These are phyloP conservation scores for Diatrype stigma DNA, from an alignment of 2,329 filamentous ascomycete genomes.

Conservation along the genomic window DNA sequence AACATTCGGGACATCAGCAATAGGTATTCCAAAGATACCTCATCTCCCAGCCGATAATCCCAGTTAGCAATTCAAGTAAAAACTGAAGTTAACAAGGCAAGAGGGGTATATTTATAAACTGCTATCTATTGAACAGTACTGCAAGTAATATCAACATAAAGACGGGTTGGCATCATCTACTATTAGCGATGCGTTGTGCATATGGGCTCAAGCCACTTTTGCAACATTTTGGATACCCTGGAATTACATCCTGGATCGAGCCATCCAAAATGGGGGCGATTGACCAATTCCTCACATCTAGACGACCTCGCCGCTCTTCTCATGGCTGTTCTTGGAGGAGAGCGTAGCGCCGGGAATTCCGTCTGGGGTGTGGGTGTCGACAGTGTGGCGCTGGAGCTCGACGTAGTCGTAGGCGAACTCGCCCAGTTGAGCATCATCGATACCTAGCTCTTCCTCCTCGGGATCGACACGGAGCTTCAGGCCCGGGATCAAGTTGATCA, in stretches of 20 bases:
- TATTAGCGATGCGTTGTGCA: not conserved
- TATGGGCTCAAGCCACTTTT: not conserved
- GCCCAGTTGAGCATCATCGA: constrained; percentile 72
- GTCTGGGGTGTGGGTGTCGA: constrained; percentile 24
- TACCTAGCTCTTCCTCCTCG: constrained; percentile 65
- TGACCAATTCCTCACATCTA: constrained; percentile 3
- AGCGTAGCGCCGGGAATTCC: constrained; percentile 11
- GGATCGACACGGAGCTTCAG: constrained; percentile 63
- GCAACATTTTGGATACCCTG: too few relatives aligned
- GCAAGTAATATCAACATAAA: too few relatives aligned
- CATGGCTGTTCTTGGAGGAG: constrained; percentile 24
- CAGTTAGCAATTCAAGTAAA: not conserved
- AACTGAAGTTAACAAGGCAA: not conserved
- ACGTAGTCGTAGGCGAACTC: constrained; percentile 85
- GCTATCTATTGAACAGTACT: not conserved
- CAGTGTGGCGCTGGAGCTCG: constrained; percentile 63
- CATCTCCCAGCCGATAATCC: not conserved
- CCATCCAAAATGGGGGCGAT: not conserved
- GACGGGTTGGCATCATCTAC: not conserved
- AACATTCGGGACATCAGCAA: not conserved
- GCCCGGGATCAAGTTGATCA: constrained; percentile 67
- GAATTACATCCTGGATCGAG: not conserved
- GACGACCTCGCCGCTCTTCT: constrained; percentile 19
- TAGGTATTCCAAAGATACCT: too few relatives aligned
- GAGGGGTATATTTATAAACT: not conserved